phyloP scores from a whole-genome alignment of 1,284 basidiomycete genomes.

The Moesziomyces aphidis region DNA sequence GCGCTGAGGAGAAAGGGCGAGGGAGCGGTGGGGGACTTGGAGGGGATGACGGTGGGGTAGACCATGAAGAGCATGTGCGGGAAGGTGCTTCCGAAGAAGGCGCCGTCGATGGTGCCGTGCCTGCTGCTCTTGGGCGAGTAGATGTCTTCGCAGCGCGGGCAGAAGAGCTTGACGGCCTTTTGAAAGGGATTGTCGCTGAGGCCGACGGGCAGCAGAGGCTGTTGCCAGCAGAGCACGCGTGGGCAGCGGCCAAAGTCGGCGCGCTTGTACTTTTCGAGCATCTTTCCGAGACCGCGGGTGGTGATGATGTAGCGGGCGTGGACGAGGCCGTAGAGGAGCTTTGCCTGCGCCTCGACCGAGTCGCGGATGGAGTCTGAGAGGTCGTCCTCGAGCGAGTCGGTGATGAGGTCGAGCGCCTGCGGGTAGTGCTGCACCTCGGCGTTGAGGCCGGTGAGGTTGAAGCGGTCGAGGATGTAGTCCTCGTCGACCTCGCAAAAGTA shows the following conservation, averaged over 20 bases:
- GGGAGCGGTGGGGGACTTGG: conserved; percentile 56
- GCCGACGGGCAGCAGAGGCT: conserved; percentile 64
- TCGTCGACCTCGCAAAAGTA: conserved; percentile 99
- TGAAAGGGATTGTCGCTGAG: conserved; percentile 65
- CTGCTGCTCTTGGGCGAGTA: conserved; percentile 66
- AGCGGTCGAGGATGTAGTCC: conserved; percentile 97
- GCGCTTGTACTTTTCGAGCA: conserved; percentile 68
- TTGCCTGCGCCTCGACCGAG: conserved; percentile 64
- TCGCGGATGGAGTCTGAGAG: conserved; percentile 62
- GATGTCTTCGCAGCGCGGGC: conserved; percentile 66
- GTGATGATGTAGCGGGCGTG: conserved; percentile 67
- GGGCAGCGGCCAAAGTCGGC: conserved; percentile 67
- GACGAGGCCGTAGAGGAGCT: conserved; percentile 65
- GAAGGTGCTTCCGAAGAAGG: conserved; percentile 66
- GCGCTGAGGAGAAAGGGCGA: conserved; percentile 54
- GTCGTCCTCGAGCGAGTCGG: conserved; percentile 69
- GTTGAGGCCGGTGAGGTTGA: conserved; percentile 97
- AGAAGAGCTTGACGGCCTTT: conserved; percentile 66
- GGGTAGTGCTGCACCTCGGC: conserved; percentile 95
- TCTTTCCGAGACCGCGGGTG: conserved; percentile 65
- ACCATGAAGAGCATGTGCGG: conserved; percentile 72
- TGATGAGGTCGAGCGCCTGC: conserved; percentile 94
- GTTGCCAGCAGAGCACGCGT: conserved; percentile 65
- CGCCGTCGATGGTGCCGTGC: conserved; percentile 68
- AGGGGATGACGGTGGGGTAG: conserved; percentile 78